Base-by-base conservation (phyloP, 345 rosid genomes). In the Eucalyptus viminalis region DNA sequence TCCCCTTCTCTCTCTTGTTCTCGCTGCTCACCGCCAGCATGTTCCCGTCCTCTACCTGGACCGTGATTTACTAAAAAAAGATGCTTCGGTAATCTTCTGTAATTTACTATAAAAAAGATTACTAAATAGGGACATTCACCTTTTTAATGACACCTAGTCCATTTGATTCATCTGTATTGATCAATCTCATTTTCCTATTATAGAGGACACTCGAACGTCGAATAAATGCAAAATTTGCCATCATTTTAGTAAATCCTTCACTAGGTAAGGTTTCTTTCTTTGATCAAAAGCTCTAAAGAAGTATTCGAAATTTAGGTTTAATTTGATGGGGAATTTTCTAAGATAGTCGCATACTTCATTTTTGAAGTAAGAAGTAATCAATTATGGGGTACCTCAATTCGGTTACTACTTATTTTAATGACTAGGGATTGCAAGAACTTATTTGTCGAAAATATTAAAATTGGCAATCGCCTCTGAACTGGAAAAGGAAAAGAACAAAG, bases 21-120 rank as follows among this genome's bases (percentile, higher is more conserved):
- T 90, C 87, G 50, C 92, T 86, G 56, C 86, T 86, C 85, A 90
- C 65, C n/a, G 22, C 27, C 27, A 91, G 89, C 88, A 87, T 25
- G 40, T 91, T 91, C 86, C 88, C 88, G 40, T 91, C 90, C 88
- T 91, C 90, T 9, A 91, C 86, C 81, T 87, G 88, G 14, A 91
- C 89, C 86, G 47, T 89, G 81, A 89, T 87, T 45, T 45, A 45
- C 47, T 45, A 45, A 45, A 45, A 45, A 9, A 45, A n/a, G 72
- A n/a, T 29, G 72, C 19, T 12, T 29, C 34, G 37, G 72, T 29
- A 65, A 65, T 29, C 72, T 65, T 65, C 72, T 65, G 37, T 31
- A 65, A n/a, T 65, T 65, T 65, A 14, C 72, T n/a, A 65, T 29
- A n/a, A 45, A 9, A 14, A 60, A 14, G 10, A 65, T 29, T 14